Percentiles rank a stretch among this genome's conserved stretches.
phyloP scores from a whole-genome alignment of 805 yeast genomes.

The Hanseniaspora pseudoguilliermondii region DNA sequence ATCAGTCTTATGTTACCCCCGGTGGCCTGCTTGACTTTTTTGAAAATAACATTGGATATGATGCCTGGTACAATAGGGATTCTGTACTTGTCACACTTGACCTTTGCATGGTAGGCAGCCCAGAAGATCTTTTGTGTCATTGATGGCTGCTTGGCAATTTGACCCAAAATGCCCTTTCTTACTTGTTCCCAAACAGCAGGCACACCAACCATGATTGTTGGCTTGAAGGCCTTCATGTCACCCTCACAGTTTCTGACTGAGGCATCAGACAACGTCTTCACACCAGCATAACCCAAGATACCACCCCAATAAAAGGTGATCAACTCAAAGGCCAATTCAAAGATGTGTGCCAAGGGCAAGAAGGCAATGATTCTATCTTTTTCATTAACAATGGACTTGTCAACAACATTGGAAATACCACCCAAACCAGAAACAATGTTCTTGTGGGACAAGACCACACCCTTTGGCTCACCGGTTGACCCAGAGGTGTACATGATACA shows the following conservation, averaged over 20 bases:
- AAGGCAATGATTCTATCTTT: constrained; percentile 72
- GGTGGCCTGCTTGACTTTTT: constrained; percentile 82
- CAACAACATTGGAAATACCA: constrained; percentile 60
- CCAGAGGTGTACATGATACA: constrained; percentile 66
- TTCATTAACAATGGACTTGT: constrained; percentile 35
- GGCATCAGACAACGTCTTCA: constrained; percentile 74
- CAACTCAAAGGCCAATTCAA: constrained; percentile 82
- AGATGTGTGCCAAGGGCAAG: constrained; percentile 91
- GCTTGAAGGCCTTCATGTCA: constrained; percentile 75
- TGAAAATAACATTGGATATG: constrained; percentile 62
- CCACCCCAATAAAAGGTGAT: constrained; percentile 80
- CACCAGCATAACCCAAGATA: constrained; percentile 76
- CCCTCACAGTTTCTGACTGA: constrained; percentile 78
- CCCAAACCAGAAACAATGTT: constrained; percentile 74
- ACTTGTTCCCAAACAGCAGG: constrained; percentile 97
- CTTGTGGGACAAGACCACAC: constrained; percentile 52
- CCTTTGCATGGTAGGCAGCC: constrained; percentile 70
- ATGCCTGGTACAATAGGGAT: constrained; percentile 53
- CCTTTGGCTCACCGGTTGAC: constrained; percentile 72
- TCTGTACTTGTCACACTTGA: constrained; percentile 45
- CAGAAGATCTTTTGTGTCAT: constrained; percentile 72
- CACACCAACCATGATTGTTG: constrained; percentile 94
- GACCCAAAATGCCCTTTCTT: constrained; percentile 77
- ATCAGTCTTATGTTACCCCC: constrained; percentile 72
- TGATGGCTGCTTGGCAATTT: constrained; percentile 54